A percentile compares a stretch with the other conserved stretches of the same genome.
Evolutionary conservation across 768 basidiomycete species (phyloP).

Genomic region (Asterophora lycoperdoides): DNA sequence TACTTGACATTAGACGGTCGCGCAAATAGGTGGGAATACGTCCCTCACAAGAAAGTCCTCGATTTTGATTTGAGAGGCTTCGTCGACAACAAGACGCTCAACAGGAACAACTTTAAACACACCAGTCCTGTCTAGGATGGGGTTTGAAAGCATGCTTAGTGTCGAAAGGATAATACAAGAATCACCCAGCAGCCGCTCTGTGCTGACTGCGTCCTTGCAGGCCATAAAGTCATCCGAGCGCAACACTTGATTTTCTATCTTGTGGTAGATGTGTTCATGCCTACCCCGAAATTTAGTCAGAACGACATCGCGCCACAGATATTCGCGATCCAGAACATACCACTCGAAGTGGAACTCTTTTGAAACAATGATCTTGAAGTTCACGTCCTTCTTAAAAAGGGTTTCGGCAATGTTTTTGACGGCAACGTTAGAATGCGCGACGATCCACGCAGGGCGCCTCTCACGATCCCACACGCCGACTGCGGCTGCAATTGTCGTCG

Average conservation of each 20-base stretch:
- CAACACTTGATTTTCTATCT: conserved; percentile 30
- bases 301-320: not conserved
- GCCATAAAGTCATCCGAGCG: conserved; percentile 39
- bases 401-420: conserved; percentile 49
- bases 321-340: conserved; percentile 19
- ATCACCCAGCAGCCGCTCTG: conserved; percentile 25
- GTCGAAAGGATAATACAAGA: conserved; percentile 42
- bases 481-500: conserved; percentile 44
- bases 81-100: conserved; percentile 49
- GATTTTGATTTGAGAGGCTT: conserved; percentile 48
- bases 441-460: conserved; percentile 32
- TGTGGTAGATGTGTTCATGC: conserved; percentile 47
- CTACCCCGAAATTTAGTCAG: conserved; percentile 21
- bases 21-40: not conserved
- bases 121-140: conserved; percentile 29
- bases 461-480: conserved; percentile 31
- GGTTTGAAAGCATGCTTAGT: conserved; percentile 47
- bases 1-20: not conserved
- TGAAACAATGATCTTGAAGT: conserved; percentile 43
- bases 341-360: conserved; percentile 46
- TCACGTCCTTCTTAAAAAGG: conserved; percentile 29
- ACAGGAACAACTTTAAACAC: conserved; percentile 37
- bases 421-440: conserved; percentile 47
- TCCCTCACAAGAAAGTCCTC: conserved; percentile 43
- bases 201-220: conserved; percentile 12